Base-by-base conservation (phyloP, 1,284 basidiomycete species). In the Fomitiporia mediterranea region DNA sequence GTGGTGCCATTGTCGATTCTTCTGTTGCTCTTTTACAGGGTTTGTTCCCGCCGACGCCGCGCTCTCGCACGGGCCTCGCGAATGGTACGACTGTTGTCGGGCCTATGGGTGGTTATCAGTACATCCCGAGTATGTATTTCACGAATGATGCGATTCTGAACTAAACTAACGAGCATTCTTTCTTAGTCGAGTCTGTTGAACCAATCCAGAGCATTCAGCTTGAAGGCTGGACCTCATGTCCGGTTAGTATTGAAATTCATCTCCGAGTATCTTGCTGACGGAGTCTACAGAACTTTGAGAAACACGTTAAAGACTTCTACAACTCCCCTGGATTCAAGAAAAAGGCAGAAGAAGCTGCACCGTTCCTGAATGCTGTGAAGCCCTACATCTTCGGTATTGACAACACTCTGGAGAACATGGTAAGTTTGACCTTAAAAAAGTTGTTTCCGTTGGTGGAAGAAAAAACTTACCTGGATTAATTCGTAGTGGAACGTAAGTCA, bases 41-140 rank as follows among this genome's bases (percentile, higher is more conserved):
- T 35, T 73, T 90, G 42, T 91, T 83, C 79, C 89, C 89, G 21
- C 87, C 89, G 21, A 86, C 66, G 71, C 74, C 37, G 74, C 78
- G 47, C 84, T 87, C 74, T 83, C 79, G 66, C 84, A 86, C 63
- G 73, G 77, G 46, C 3, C 81, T 93, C 15, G 91, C 91, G 7
- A 91, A 95, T 63, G 89, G 84, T 60, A 81, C 81, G 13, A 82
- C 75, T 13, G 75, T 94, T 46, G 70, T 81, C 7, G 85, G 89
- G 17, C 89, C 89, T 34, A 78, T 92, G n/a, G 80, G 81, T 7
- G 91, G 92, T 1, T 94, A 94, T 69, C 88, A 91, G 69, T 92
- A 91, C 61, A 78, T 91, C 53, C 88, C 88, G 7, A 80, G 81
- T 83, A 59, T 39, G 74, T 66, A 15, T 43, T 28, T 19, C 5